These are phyloP conservation scores for Colletotrichum paranaense DNA, from an alignment of 2,329 filamentous ascomycete species.

Conservation along the genomic window DNA sequence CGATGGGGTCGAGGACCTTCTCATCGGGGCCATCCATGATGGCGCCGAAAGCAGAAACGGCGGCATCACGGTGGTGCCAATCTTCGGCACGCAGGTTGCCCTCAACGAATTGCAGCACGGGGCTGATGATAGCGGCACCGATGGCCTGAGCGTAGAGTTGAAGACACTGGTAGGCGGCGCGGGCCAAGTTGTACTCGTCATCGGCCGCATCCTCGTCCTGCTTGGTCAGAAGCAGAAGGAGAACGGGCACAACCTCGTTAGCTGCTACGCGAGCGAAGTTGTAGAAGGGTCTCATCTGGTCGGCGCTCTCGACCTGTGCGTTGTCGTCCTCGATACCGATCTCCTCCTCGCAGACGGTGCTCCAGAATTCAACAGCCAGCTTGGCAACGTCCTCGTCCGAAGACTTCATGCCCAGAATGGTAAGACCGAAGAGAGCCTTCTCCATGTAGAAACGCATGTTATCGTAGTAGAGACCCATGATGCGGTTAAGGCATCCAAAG, in stretches of 20 bases:
- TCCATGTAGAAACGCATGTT: slow-evolving; percentile 99
- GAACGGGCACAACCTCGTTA: slow-evolving; percentile 91
- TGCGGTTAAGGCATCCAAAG: slow-evolving; percentile 97
- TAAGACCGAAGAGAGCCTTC: slow-evolving; percentile 97
- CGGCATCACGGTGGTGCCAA: slow-evolving; percentile 95
- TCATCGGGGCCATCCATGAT: slow-evolving; percentile 99
- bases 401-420: slow-evolving; percentile 98
- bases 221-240: slow-evolving; percentile 89
- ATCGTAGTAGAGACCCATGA: slow-evolving; percentile 99
- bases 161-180: slow-evolving; percentile 95
- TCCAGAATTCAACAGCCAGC: slow-evolving; percentile 99
- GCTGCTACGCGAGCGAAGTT: slow-evolving; percentile 96
- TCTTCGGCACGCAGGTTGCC: slow-evolving; percentile 88
- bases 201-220: slow-evolving; percentile 97
- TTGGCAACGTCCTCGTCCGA: slow-evolving; percentile 98
- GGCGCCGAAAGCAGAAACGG: slow-evolving; percentile 95
- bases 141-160: slow-evolving; percentile 96
- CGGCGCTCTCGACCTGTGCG: slow-evolving; percentile 79
- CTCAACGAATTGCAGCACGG: slow-evolving; percentile 93
- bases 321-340: slow-evolving; percentile 99
- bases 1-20: slow-evolving; percentile 89
- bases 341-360: slow-evolving; percentile 99
- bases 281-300: slow-evolving; percentile 91
- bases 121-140: slow-evolving; percentile 82
- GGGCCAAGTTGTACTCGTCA: slow-evolving; percentile 96